Evolutionary conservation across 2,329 filamentous ascomycete species (phyloP).

Genomic region (Aquanectria penicillioides): DNA sequence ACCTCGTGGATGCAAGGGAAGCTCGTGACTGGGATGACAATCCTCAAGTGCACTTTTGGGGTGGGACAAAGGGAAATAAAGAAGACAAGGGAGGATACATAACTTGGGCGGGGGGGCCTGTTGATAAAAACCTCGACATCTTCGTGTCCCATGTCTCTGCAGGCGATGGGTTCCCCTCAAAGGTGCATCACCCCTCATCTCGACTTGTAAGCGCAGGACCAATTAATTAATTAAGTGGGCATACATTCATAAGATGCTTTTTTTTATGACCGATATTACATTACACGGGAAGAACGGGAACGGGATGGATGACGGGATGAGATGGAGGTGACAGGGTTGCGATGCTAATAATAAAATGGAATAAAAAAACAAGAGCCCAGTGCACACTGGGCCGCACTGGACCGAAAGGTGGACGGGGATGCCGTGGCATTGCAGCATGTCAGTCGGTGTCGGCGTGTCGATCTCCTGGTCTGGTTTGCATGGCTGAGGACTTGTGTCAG

Average conservation of each 20-base stretch:
- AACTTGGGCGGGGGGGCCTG: background rate
- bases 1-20: conserved; percentile 28
- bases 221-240: conserved; percentile 3
- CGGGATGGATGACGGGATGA: conserved; percentile 11
- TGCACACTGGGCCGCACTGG: conserved; percentile 2
- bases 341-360: conserved; percentile 3
- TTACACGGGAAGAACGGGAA: conserved; percentile 6
- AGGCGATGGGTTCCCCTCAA: too few species aligned
- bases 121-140: too few species aligned
- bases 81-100: conserved; percentile 3
- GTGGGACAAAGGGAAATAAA: conserved; percentile 26
- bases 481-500: conserved; percentile 3
- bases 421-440: conserved; percentile 12
- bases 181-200: too few species aligned
- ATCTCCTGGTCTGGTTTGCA: conserved; percentile 16
- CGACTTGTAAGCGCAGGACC: background rate
- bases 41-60: conserved; percentile 12
- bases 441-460: conserved; percentile 20
- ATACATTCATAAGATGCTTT: background rate
- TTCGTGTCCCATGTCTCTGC: too few species aligned
- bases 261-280: background rate
- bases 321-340: conserved; percentile 1
- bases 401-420: conserved; percentile 3
- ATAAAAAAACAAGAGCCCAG: too few species aligned
- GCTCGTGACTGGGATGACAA: conserved; percentile 16